Conservation (phyloP, 1,139 yeast species). For the Blastobotrys buckinghamii region DNA sequence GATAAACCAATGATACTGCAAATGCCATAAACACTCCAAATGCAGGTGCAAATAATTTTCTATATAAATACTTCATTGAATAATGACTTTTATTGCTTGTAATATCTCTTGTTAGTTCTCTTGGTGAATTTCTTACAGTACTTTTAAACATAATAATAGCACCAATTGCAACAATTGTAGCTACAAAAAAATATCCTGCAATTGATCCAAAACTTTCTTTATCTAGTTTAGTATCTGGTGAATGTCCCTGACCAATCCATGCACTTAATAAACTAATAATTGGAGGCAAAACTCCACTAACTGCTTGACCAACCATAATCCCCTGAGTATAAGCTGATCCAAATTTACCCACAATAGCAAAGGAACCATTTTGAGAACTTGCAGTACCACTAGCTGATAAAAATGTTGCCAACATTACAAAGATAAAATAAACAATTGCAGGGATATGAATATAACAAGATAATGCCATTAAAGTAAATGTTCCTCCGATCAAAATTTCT, state of each 20-base stretch:
- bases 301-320: conserved; percentile 90
- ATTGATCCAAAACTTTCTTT: neutral
- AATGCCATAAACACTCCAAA: conserved; percentile 70
- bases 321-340: conserved; percentile 80
- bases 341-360: conserved; percentile 78
- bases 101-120: neutral
- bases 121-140: neutral
- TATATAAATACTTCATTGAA: conserved; percentile 48
- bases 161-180: conserved; percentile 52
- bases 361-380: conserved; percentile 80
- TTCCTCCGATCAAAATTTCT: conserved; percentile 47
- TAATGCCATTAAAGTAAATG: conserved; percentile 43
- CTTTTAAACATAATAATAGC: conserved; percentile 35
- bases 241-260: conserved; percentile 34
- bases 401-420: conserved; percentile 37
- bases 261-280: conserved; percentile 60
- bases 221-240: conserved; percentile 23
- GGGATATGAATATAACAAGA: conserved; percentile 37
- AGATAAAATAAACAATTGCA: conserved; percentile 40
- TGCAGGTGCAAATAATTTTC: conserved; percentile 56
- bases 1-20: conserved; percentile 72
- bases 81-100: conserved; percentile 24
- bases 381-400: conserved; percentile 48
- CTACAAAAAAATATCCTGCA: conserved; percentile 54
- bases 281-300: conserved; percentile 89